Evolutionary conservation across 805 yeast species (phyloP), one percentile per base, ranked within the genome.

Genomic region (Saturnispora kantuleensis): DNA sequence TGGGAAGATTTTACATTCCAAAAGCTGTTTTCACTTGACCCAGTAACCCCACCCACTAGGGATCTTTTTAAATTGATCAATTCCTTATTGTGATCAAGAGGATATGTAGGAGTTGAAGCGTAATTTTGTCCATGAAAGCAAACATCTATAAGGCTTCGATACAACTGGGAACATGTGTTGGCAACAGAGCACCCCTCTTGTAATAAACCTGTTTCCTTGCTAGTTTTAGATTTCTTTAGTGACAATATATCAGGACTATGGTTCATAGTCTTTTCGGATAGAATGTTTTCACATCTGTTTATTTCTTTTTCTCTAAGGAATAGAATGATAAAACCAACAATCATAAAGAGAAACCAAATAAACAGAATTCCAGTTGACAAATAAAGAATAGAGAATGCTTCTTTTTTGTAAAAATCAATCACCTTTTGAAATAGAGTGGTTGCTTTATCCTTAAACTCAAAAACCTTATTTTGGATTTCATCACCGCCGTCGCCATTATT

Each of bases 281-380:
- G 5, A 18, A 5, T 10, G 26, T 11, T 10, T 7, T 26, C 26
- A 12, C 5, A 18, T 21, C 39, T 15, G 7, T 11, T 16, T 18
- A 41, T 40, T n/a, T 38, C 41, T 10, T 13, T 2, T 42, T 47
- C 49, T 46, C 52, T 41, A 10, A 49, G 6, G 9, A 44, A 12
- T 2, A 55, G 18, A 4, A 60, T 46, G 0, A 47, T 5, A 13
- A 51, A 13, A 9, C 56, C 60, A 3, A 53, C 18, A 5, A 52
- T 3, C 7, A 74, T 39, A 50, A 76, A 77, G 0, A 69, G 5
- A 0, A 67, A 1, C 83, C 84, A 81, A 1, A 74, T 29, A 0
- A 61, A 66, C 1, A 79, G 39, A 0, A 81, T 54, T 0, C 58
- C 64, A 3, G 68, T 31, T 0, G 80, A 65, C 2, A 81, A 63